Evolutionary conservation across 164 flowering plant genomes (phyloP).

Genomic region (Euptelea pleiosperma): DNA sequence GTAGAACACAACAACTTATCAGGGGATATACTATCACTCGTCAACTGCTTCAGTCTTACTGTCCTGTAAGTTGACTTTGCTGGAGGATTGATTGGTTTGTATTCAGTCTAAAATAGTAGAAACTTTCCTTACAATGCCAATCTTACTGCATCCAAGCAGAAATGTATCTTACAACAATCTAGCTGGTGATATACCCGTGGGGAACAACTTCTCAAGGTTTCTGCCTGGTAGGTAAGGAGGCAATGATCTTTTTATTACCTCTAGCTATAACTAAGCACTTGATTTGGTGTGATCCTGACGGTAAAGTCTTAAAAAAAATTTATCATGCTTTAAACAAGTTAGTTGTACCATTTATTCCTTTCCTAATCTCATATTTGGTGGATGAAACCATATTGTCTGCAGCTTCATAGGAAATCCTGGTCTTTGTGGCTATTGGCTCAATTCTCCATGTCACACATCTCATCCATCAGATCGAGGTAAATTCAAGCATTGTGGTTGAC

Average conservation of each 20-base stretch:
- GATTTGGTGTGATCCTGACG: too few relatives aligned
- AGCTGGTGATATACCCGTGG: conserved; percentile 65
- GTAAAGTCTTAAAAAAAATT: too few relatives aligned
- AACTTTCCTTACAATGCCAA: not conserved
- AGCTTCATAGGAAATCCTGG: conserved; percentile 84
- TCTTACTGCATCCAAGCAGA: conserved; percentile 34
- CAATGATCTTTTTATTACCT: not conserved
- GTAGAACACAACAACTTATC: conserved; percentile 69
- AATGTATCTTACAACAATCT: conserved; percentile 88
- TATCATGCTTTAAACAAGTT: too few relatives aligned
- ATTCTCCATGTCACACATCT: conserved; percentile 56
- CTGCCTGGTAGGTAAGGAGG: conserved; percentile 57
- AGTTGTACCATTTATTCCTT: not conserved
- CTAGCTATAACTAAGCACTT: not conserved
- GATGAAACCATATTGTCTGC: conserved; percentile 13
- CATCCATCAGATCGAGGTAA: conserved; percentile 66
- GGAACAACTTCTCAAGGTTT: conserved; percentile 89
- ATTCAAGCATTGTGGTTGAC: not conserved
- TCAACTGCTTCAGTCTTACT: conserved; percentile 66
- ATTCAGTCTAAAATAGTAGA: not conserved
- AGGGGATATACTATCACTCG: conserved; percentile 55
- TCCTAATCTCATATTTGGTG: not conserved
- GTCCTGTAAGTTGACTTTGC: conserved; percentile 46
- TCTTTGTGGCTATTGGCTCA: conserved; percentile 82
- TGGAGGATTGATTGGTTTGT: not conserved